A percentile compares a stretch with the other conserved stretches of the same genome.
phyloP scores from a whole-genome alignment of 257 asterid genomes.

The Forsythia suspensa region DNA sequence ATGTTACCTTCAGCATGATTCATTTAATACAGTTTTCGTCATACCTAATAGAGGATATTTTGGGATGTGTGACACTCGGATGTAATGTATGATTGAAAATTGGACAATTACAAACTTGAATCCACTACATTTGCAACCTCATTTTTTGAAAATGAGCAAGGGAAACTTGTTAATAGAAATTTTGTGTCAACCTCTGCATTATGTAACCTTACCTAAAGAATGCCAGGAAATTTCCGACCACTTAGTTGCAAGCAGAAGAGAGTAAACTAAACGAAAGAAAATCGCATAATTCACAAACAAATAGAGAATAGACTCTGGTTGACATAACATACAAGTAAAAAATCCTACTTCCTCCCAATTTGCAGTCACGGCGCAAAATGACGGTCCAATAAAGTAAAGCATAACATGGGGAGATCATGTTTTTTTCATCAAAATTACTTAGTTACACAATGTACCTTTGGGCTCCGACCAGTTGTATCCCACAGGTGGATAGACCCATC shows the following conservation, averaged over 20 bases:
- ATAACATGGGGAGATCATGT: slow-evolving; percentile 14
- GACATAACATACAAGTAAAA: background rate
- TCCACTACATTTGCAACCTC: slow-evolving; percentile 2
- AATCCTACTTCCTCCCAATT: background rate
- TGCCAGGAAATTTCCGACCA: background rate
- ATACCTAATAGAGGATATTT: background rate
- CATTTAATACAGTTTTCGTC: background rate
- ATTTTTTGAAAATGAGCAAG: slow-evolving; percentile 7
- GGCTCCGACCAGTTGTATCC: slow-evolving; percentile 97
- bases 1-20: background rate
- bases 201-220: background rate
- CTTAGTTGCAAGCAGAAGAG: slow-evolving; percentile 9
- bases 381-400: background rate
- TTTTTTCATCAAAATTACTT: slow-evolving; percentile 15
- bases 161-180: background rate
- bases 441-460: slow-evolving; percentile 58
- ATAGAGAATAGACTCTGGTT: background rate
- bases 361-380: background rate
- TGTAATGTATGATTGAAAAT: background rate
- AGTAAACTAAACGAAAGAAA: slow-evolving; percentile 1
- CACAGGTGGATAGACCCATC: slow-evolving; percentile 97
- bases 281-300: background rate
- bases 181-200: background rate
- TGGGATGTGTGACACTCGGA: background rate
- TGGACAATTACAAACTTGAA: background rate